A percentile compares a stretch with the other conserved stretches of the same genome.
Conservation (phyloP, 2,329 filamentous ascomycete genomes). For the Aureobasidium vineae region DNA sequence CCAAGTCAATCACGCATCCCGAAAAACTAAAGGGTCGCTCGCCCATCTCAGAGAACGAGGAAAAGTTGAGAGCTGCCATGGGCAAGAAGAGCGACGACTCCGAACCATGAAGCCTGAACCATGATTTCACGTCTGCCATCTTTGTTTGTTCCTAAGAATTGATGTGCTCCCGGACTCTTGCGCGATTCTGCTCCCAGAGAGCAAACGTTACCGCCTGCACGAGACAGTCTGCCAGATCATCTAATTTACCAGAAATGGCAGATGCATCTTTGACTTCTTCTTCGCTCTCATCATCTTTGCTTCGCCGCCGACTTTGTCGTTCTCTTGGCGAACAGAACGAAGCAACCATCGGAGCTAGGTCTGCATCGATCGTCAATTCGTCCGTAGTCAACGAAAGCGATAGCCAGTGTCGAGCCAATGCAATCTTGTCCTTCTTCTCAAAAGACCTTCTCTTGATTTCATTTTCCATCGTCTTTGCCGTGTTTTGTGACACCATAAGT, state of each 20-base stretch:
- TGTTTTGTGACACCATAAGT: background rate
- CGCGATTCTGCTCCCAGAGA: conserved; percentile 65
- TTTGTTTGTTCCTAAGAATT: too few relatives aligned
- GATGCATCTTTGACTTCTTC: background rate
- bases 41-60: conserved; percentile 40
- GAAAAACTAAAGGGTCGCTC: conserved; percentile 40
- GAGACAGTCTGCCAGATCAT: conserved; percentile 78
- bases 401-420: conserved; percentile 59
- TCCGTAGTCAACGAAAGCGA: conserved; percentile 16
- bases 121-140: background rate
- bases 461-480: background rate
- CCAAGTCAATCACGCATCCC: conserved; percentile 38
- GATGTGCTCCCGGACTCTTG: conserved; percentile 26
- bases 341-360: conserved; percentile 38
- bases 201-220: conserved; percentile 76
- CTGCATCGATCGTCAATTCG: conserved; percentile 7
- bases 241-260: conserved; percentile 57
- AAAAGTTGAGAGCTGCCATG: conserved; percentile 41
- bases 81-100: conserved; percentile 15
- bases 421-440: conserved; percentile 63
- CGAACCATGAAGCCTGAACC: background rate
- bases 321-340: conserved; percentile 31
- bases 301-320: conserved; percentile 29
- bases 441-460: conserved; percentile 35
- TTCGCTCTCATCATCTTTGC: conserved; percentile 13